These are phyloP conservation scores for Carpinus fangiana DNA, from an alignment of 306 rosid species.

Conservation along the genomic window DNA sequence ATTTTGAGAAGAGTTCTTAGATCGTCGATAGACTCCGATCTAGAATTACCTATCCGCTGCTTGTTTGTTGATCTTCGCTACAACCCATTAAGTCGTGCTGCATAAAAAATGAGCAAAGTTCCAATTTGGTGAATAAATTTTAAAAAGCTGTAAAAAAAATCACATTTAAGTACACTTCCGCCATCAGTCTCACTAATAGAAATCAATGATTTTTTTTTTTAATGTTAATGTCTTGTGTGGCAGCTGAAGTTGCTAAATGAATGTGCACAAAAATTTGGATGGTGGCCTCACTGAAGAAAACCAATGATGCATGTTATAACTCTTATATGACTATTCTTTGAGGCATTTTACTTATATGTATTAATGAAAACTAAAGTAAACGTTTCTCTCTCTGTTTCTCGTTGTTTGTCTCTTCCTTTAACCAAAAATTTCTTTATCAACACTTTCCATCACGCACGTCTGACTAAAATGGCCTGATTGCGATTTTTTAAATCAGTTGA, in stretches of 20 bases:
- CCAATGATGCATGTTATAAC: not conserved
- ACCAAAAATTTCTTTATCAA: not conserved
- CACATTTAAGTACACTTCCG: not conserved
- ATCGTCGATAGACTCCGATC: too few species aligned
- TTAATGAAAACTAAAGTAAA: too few species aligned
- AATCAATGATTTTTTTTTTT: too few species aligned
- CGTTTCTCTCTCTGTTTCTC: too few species aligned
- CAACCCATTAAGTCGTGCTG: too few species aligned
- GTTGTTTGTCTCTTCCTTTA: not conserved
- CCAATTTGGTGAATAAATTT: not conserved
- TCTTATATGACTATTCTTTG: too few species aligned
- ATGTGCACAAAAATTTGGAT: not conserved
- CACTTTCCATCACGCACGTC: not conserved
- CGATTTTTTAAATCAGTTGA: not conserved
- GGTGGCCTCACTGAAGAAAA: not conserved
- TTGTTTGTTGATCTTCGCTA: too few species aligned
- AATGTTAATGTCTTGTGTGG: not conserved
- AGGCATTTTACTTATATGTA: too few species aligned
- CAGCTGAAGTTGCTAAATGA: not conserved
- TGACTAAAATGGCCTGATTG: not conserved
- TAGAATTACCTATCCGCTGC: too few species aligned
- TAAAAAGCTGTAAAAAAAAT: not conserved
- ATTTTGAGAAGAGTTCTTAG: too few species aligned
- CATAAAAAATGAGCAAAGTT: too few species aligned
- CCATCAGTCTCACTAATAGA: not conserved